These are phyloP conservation scores for Myriosclerotinia duriaeana DNA, from an alignment of 2,329 filamentous ascomycete genomes.

Conservation along the genomic window DNA sequence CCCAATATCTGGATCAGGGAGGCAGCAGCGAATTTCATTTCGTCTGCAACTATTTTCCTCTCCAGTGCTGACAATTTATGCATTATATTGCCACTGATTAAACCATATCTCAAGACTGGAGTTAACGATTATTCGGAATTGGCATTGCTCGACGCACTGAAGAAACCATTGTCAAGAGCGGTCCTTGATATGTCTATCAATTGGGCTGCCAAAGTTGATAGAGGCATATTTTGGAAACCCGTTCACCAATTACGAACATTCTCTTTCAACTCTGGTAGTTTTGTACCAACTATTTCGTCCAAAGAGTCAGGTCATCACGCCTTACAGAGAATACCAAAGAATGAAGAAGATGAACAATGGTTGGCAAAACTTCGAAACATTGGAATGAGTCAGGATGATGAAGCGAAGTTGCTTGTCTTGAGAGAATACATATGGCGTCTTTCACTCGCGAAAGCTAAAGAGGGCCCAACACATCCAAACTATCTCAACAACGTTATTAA, in stretches of 20 bases:
- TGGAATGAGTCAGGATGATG: conserved; percentile 79
- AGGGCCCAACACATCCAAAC: conserved; percentile 31
- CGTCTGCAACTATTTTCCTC: conserved; percentile 71
- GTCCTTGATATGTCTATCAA: conserved; percentile 82
- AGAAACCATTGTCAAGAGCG: conserved; percentile 73
- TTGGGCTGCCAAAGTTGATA: conserved; percentile 82
- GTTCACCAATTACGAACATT: conserved; percentile 69
- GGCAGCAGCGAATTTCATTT: conserved; percentile 79
- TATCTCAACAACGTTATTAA: conserved; percentile 71
- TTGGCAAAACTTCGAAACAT: conserved; percentile 79
- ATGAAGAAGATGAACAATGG: conserved; percentile 94
- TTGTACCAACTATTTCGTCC: conserved; percentile 54
- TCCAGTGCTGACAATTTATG: conserved; percentile 80
- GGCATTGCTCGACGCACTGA: conserved; percentile 75
- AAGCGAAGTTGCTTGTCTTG: conserved; percentile 82
- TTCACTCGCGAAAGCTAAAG: conserved; percentile 60
- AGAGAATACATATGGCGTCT: conserved; percentile 90
- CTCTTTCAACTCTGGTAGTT: conserved; percentile 59
- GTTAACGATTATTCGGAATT: conserved; percentile 70
- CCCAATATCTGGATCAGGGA: conserved; percentile 95
- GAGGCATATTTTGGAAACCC: conserved; percentile 83
- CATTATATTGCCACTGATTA: conserved; percentile 76
- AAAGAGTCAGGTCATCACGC: conserved; percentile 57
- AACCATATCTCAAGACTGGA: conserved; percentile 75
- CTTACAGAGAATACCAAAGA: conserved; percentile 66